Percentiles rank a stretch among this genome's conserved stretches.
Conservation (phyloP, 495 filamentous ascomycete genomes). For the Penicillium soppii region DNA sequence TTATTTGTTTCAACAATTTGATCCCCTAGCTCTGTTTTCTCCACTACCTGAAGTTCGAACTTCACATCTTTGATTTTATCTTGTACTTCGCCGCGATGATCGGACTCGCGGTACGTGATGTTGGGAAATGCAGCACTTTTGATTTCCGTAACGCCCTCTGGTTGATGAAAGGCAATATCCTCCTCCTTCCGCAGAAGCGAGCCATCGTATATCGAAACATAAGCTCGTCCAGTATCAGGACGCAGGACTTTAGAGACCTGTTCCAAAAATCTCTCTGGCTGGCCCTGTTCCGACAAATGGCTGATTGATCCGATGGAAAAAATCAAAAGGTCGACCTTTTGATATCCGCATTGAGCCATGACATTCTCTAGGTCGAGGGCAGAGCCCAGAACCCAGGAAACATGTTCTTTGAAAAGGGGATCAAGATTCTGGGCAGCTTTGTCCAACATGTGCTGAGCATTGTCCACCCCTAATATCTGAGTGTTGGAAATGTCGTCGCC, state of each 20-base stretch:
- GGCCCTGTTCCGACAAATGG: constrained; percentile 1
- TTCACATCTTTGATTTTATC: constrained; percentile 2
- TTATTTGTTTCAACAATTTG: constrained; percentile 6
- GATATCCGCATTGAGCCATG: not conserved
- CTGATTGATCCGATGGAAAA: constrained; percentile 6
- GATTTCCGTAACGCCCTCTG: not conserved
- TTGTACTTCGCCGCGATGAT: constrained; percentile 4
- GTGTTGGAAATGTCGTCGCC: not conserved
- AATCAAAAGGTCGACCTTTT: constrained; percentile 3
- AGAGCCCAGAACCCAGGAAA: constrained; percentile 4
- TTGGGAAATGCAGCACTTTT: not conserved
- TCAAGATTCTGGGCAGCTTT: not conserved
- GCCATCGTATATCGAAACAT: constrained; percentile 9
- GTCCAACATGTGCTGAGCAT: constrained; percentile 4
- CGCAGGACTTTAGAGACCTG: not conserved
- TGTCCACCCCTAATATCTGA: not conserved
- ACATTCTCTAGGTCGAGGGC: not conserved
- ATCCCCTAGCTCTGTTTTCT: not conserved
- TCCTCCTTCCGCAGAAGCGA: constrained; percentile 2
- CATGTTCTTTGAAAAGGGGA: not conserved
- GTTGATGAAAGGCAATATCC: constrained; percentile 6
- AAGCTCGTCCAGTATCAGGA: constrained; percentile 2
- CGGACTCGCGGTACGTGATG: constrained; percentile 2
- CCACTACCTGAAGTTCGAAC: constrained; percentile 1
- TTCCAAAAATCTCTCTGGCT: not conserved